Base-by-base conservation (phyloP, 768 basidiomycete species). In the Mycena rosella region DNA sequence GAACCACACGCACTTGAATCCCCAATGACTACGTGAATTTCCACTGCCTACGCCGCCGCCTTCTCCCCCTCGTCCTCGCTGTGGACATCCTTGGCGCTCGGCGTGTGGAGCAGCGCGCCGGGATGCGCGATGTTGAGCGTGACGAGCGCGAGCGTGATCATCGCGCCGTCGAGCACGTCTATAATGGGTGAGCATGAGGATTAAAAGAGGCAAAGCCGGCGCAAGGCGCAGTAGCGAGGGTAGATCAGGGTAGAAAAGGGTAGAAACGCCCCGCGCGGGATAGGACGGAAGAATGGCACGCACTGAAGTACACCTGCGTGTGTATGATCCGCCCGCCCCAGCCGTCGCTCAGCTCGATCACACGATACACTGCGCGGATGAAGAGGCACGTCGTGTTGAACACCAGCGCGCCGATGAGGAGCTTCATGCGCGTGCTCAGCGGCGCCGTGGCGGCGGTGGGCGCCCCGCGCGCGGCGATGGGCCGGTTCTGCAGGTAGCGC, bases 271-370 rank as follows among this genome's bases (percentile, higher is more conserved):
- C n/a, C n/a, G n/a, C n/a, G n/a, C n/a, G n/a, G n/a, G n/a, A n/a
- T n/a, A n/a, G n/a, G n/a, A n/a, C n/a, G n/a, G n/a, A n/a, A n/a
- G n/a, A n/a, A 13, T 9, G 29, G 26, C 3, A 73, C 78, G 42
- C 62, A 78, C 79, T 78, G 78, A 83, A 82, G 54, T 76, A 77
- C 20, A 75, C 62, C 68, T 82, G 67, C 3, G 78, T 79, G 2
- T 69, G 65, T 53, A 79, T 79, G 49, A 81, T 74, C 2, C 72
- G 60, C n/a, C 80, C 80, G 26, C 58, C 65, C 80, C 80, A 81
- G 15, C 80, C 76, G 34, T 78, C 74, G 40, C 70, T 60, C n/a
- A 82, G 74, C 67, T 80, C 80, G 55, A 77, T 70, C 13, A 79
- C 78, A 54, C 79, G 77, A 65, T 82, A 81, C 22, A 81, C 69